These are phyloP conservation scores for Exsudoporus floridanus DNA, from an alignment of 1,284 basidiomycete genomes.

Conservation along the genomic window DNA sequence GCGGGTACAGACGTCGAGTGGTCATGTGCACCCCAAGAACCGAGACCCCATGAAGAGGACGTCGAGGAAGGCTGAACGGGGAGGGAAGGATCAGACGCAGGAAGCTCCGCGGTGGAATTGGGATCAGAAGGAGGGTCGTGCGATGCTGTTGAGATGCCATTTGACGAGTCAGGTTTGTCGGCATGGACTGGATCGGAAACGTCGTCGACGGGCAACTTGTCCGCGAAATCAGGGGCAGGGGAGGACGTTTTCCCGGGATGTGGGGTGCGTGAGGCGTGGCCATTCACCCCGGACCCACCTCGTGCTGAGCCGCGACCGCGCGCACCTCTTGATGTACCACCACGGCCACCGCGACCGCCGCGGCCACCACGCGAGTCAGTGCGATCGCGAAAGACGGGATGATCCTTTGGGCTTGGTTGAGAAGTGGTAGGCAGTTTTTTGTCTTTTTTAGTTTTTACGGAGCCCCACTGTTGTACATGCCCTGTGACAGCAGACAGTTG, in stretches of 20 bases:
- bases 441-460: slow-evolving; percentile 86
- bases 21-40: slow-evolving; percentile 32
- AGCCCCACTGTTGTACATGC: slow-evolving; percentile 80
- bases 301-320: slow-evolving; percentile 57
- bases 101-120: slow-evolving; percentile 12
- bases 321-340: slow-evolving; percentile 57
- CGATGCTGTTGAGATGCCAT: slow-evolving; percentile 9
- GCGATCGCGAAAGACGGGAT: slow-evolving; percentile 42
- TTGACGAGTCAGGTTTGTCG: slow-evolving; percentile 23
- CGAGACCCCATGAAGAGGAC: slow-evolving; percentile 24
- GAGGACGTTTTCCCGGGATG: slow-evolving; percentile 27
- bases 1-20: slow-evolving; percentile 18
- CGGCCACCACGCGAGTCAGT: slow-evolving; percentile 63
- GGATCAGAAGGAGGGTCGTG: slow-evolving; percentile 18
- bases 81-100: slow-evolving; percentile 8
- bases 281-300: slow-evolving; percentile 37
- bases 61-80: slow-evolving; percentile 13
- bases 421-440: slow-evolving; percentile 52
- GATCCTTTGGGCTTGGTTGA: slow-evolving; percentile 48
- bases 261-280: slow-evolving; percentile 28
- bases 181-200: slow-evolving; percentile 11
- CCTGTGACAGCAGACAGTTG: slow-evolving; percentile 45
- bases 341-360: slow-evolving; percentile 64
- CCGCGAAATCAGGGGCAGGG: slow-evolving; percentile 20
- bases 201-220: slow-evolving; percentile 23